Evolutionary conservation across 345 rosid species (phyloP).

Genomic region (Acer yangbiense): DNA sequence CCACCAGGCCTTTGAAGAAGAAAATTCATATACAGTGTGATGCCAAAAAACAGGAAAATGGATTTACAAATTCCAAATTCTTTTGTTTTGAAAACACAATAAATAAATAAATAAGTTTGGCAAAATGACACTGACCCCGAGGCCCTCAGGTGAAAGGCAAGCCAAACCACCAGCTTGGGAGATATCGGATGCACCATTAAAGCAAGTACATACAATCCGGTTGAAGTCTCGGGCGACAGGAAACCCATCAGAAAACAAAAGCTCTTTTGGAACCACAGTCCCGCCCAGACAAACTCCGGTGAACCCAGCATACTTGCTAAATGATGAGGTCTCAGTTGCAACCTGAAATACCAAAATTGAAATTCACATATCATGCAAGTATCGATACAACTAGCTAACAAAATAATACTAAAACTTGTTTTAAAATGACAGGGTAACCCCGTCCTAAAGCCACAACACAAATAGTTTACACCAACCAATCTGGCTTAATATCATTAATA

Average conservation of each 20-base stretch:
- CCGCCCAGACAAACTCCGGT: slow-evolving; percentile 96
- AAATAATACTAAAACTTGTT: neutral
- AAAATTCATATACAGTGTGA: no score
- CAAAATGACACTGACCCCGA: slow-evolving; percentile 46
- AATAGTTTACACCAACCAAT: neutral
- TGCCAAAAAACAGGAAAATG: no score
- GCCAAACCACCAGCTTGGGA: slow-evolving; percentile 95
- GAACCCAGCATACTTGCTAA: slow-evolving; percentile 95
- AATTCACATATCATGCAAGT: slow-evolving; percentile 4
- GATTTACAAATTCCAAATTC: no score
- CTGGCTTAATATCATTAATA: neutral
- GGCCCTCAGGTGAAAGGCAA: slow-evolving; percentile 89
- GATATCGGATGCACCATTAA: slow-evolving; percentile 90
- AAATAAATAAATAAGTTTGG: neutral
- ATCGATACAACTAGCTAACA: neutral
- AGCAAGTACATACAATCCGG: slow-evolving; percentile 80
- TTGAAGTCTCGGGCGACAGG: slow-evolving; percentile 92
- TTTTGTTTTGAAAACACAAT: no score
- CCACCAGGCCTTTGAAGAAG: no score
- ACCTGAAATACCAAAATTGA: slow-evolving; percentile 49
- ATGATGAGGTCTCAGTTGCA: slow-evolving; percentile 87
- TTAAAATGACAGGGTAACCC: no score
- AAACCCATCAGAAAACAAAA: slow-evolving; percentile 83
- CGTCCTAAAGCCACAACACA: neutral
- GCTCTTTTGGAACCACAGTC: slow-evolving; percentile 89